Conservation (phyloP, 495 filamentous ascomycete species). For the Chaetomium cochliodes region DNA sequence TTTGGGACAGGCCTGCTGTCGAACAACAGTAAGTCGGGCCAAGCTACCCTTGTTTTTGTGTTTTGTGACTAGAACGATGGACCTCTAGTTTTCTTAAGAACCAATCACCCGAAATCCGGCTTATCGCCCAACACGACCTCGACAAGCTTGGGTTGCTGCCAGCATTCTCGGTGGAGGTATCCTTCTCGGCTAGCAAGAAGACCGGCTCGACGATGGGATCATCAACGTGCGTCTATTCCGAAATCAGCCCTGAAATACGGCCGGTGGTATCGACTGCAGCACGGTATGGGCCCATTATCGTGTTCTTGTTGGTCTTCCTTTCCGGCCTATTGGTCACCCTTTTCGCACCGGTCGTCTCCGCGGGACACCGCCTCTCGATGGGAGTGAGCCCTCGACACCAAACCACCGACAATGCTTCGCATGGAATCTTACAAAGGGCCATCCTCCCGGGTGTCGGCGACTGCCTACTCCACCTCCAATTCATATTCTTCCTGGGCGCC, state of each 20-base stretch:
- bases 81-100: background rate
- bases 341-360: background rate
- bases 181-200: background rate
- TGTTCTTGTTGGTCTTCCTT: background rate
- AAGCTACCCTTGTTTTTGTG: background rate
- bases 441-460: background rate
- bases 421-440: background rate
- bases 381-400: background rate
- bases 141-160: background rate
- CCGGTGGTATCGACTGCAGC: background rate
- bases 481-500: slow-evolving; percentile 2
- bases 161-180: background rate
- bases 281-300: background rate
- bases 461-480: slow-evolving; percentile 4
- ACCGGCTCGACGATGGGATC: background rate
- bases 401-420: background rate
- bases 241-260: background rate
- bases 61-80: background rate
- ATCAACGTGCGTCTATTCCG: background rate
- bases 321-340: background rate
- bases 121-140: background rate
- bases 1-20: background rate
- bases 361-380: background rate
- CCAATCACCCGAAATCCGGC: background rate
- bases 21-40: background rate